Conservation (phyloP, 1,139 yeast genomes). For the Saccharomyces uvarum region DNA sequence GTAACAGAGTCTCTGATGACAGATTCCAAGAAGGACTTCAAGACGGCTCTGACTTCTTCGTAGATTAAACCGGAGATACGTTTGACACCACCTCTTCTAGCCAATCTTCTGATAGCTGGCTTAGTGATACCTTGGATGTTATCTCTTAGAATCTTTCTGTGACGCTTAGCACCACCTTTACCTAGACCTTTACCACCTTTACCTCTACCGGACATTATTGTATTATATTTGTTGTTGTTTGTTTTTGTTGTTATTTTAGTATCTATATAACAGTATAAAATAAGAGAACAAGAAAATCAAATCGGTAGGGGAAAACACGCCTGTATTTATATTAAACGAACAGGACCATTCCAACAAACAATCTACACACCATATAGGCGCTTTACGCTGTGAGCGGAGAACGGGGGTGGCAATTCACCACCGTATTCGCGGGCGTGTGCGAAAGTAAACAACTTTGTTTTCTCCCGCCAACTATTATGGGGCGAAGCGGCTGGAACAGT, state of each 20-base stretch:
- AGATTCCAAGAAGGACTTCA: conserved; percentile 86
- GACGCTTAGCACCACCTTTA: conserved; percentile 98
- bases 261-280: background rate
- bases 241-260: conserved; percentile 3
- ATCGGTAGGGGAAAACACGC: background rate
- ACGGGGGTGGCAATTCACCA: background rate
- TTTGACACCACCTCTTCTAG: conserved; percentile 99
- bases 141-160: conserved; percentile 96
- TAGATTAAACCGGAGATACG: conserved; percentile 96
- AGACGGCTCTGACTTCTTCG: conserved; percentile 94
- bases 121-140: conserved; percentile 97
- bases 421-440: background rate
- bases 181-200: conserved; percentile 98
- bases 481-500: conserved; percentile 1
- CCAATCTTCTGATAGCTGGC: conserved; percentile 98
- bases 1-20: conserved; percentile 97
- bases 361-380: background rate
- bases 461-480: background rate
- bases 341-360: background rate
- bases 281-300: background rate
- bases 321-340: background rate
- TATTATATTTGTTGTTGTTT: conserved; percentile 3
- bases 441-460: background rate
- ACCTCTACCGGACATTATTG: conserved; percentile 88
- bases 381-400: background rate